Evolutionary conservation across 2,329 filamentous ascomycete species (phyloP), one percentile per base, ranked within the genome.

Genomic region (Fusarium sp.): DNA sequence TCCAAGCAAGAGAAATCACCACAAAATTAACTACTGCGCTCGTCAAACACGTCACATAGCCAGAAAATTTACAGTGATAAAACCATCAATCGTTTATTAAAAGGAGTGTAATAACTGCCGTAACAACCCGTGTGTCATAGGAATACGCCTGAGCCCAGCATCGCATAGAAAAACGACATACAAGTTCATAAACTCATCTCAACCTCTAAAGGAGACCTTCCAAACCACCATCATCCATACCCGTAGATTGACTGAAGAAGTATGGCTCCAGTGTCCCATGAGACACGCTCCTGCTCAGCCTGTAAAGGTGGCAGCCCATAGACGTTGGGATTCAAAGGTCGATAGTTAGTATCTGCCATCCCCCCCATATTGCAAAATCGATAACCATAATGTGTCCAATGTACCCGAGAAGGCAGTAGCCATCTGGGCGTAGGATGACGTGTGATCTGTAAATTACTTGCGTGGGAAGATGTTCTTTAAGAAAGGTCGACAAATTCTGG

Each of bases 381-480:
- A 83, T 88, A 88, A 88, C 79, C 83, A 87, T 88, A 80, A 87
- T 84, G 82, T 88, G 84, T 88, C 86, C 86, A 88, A 88, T 83
- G 81, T 84, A 82, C 84, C 82, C 81, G 77, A 70, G 68, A 79
- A 82, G 81, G 83, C 81, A 79, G 81, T 83, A 84, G 80, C 82
- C 79, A 79, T 79, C 78, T 79, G 79, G 81, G 83, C 79, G 83
- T 88, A 88, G 85, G 84, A 88, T 88, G 85, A 86, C 81, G 80
- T 80, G 83, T 84, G 83, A 87, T 83, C 78, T 81, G 79, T 85
- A 85, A 84, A 85, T 84, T 81, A 81, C 81, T 81, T 84, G 81
- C 79, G 79, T 77, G 78, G 82, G 83, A 84, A 86, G 78, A 85
- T 85, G 80, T 83, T 82, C 77, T 73, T 72, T 80, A 82, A 80